A percentile compares a stretch with the other conserved stretches of the same genome.
These are phyloP conservation scores for Eucommia ulmoides DNA, from an alignment of 257 asterid genomes.

Conservation along the genomic window DNA sequence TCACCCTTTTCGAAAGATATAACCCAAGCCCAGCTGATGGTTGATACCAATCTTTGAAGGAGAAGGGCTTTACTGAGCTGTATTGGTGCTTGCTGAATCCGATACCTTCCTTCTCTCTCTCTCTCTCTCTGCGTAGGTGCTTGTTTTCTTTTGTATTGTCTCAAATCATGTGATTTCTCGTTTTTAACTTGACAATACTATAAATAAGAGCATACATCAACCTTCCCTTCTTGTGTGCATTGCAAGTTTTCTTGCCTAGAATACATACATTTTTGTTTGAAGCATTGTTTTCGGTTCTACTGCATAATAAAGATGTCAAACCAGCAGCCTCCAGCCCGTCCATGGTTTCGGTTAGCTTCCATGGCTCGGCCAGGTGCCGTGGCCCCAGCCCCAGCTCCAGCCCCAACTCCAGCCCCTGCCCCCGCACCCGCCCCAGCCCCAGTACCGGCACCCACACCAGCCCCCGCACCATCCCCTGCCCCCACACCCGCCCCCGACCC, in stretches of 20 bases:
- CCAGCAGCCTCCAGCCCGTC: slow-evolving; percentile 12
- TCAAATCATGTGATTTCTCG: background rate
- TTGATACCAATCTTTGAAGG: no score
- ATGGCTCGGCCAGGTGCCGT: slow-evolving; percentile 4
- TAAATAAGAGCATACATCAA: background rate
- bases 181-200: background rate
- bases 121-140: background rate
- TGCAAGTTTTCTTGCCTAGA: background rate
- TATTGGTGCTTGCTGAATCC: slow-evolving; percentile 9
- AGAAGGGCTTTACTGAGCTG: no score
- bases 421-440: slow-evolving; percentile 7
- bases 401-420: slow-evolving; percentile 6
- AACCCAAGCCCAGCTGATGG: no score
- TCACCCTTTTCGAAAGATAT: no score
- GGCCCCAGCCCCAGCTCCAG: slow-evolving; percentile 8
- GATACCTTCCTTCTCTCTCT: slow-evolving; percentile 8
- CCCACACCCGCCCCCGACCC: slow-evolving; percentile 7
- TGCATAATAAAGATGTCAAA: slow-evolving; percentile 3
- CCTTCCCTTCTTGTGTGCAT: background rate
- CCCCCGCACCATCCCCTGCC: no score
- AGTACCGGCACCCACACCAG: no score
- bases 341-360: slow-evolving; percentile 12
- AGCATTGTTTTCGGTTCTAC: background rate
- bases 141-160: no score
- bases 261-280: background rate